Evolutionary conservation across 768 basidiomycete species (phyloP), one percentile per base, ranked within the genome.

Genomic region (Russula foetens): DNA sequence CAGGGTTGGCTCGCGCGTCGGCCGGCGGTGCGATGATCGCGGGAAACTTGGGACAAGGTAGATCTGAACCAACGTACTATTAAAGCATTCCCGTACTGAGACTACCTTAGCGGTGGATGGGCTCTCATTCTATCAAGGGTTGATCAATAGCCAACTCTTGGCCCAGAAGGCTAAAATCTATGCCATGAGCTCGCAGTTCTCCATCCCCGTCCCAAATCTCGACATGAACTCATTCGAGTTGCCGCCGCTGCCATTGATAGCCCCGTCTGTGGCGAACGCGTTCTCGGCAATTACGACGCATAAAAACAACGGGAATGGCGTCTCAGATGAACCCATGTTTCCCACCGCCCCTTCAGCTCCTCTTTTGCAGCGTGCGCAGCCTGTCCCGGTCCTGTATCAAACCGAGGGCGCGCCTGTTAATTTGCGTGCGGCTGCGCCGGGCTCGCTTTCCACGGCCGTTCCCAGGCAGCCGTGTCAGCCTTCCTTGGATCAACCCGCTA

Each of bases 181-280:
- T 19, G 50, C 44, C 0, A 62, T 62, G 61, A 53, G 61, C 51
- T 31, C 23, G 5, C 19, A 48, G 12, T 58, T 24, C 39, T 46
- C 50, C n/a, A 53, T 62, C 12, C 61, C 61, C 14, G 21, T 62
- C 24, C 61, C 50, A 7, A 39, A 62, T 29, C 56, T 62, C 6
- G 51, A 58, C 15, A n/a, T 14, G 35, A 46, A 57, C 17, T 7
- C 50, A 1, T 52, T 52, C 46, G 29, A 47, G 3, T 9, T 48
- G 15, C 35, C 38, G 6, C 9, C 38, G 24, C 17, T 47, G 9
- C 24, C 49, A 1, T 6, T 15, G 35, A 53, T 39, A 15, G 15
- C 44, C 8, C 26, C 50, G 5, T 6, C 35, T 6, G 33, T n/a
- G 17, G 28, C 4, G 7, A 53, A 62, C 28, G 21, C n/a, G 24